Base-by-base conservation (phyloP, 352 stramenopile species). In the Pythium phragmiticola region DNA sequence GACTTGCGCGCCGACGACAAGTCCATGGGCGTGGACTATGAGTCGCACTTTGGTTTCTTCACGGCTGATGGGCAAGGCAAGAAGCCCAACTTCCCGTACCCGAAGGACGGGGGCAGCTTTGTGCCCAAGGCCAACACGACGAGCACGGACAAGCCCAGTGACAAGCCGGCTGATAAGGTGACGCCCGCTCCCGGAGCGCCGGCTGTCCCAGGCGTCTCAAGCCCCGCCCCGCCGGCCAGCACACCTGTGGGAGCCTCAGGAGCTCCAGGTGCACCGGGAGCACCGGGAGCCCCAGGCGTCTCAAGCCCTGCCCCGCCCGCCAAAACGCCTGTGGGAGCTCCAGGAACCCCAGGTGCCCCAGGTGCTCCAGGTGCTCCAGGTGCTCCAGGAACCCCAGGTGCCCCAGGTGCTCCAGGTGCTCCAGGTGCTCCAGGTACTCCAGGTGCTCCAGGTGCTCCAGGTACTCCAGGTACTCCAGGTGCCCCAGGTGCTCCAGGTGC, bases 1-100 rank as follows among this genome's bases (percentile, higher is more conserved):
- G 67, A 74, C 43, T 39, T 58, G 14, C 67, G 62, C 28, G 37
- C 5, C 34, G 57, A 63, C 36, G 70, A 73, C 53, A 68, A 42
- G 13, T 51, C 52, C 9, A 57, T 53, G 30, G 36, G 36, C 33
- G 39, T 55, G 7, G 66, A 74, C 26, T 65, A 49, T 34, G 70
- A 76, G 64, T 67, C 48, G 16, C 50, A 76, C 52, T 72, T 74
- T 58, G 66, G 70, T 26, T 73, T 71, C 19, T 71, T 76, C 50
- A 69, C 34, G 12, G 48, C 59, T 46, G 53, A 64, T 37, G 43
- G 56, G 9, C 23, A 54, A 33, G 52, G 59, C 56, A 73, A 73
- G 60, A 60, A 61, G 23, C 36, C 21, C 48, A 72, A 69, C 56
- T 72, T 72, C 60, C 66, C 66, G 11, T 65, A 64, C 57, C 11